Evolutionary conservation across 495 filamentous ascomycete genomes (phyloP).

Genomic region (Penicillium salamii): DNA sequence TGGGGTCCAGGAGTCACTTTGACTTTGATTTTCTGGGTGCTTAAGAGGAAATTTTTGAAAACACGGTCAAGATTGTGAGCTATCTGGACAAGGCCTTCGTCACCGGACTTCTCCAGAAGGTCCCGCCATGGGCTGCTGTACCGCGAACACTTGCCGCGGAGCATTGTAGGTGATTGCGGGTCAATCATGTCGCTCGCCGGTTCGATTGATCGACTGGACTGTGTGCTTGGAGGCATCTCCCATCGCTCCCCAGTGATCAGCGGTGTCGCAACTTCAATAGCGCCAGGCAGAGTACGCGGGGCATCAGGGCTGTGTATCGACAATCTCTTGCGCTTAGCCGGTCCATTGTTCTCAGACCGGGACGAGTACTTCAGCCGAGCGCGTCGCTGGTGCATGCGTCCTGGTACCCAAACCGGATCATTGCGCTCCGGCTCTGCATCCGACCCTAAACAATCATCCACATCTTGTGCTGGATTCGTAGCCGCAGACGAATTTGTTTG

Average conservation of each 20-base stretch:
- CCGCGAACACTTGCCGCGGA: constrained; percentile 20
- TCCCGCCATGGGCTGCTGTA: constrained; percentile 44
- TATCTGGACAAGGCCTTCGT: constrained; percentile 36
- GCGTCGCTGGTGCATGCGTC: constrained; percentile 30
- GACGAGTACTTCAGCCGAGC: constrained; percentile 39
- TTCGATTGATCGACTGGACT: constrained; percentile 7
- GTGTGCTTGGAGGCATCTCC: constrained; percentile 18
- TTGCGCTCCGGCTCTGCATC: constrained; percentile 40
- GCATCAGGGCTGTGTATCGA: constrained; percentile 39
- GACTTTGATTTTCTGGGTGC: constrained; percentile 21
- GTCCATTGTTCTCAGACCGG: constrained; percentile 24
- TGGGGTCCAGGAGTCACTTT: not conserved
- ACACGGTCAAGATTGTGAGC: constrained; percentile 36
- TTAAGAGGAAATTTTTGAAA: constrained; percentile 39
- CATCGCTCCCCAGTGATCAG: constrained; percentile 39
- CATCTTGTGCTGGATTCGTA: not conserved
- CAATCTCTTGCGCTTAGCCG: constrained; percentile 27
- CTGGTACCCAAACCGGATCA: constrained; percentile 47
- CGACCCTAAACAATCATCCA: constrained; percentile 22
- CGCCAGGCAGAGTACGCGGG: constrained; percentile 40
- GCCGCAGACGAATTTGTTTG: not conserved
- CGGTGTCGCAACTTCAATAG: constrained; percentile 46
- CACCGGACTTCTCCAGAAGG: constrained; percentile 32
- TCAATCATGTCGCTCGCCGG: not conserved
- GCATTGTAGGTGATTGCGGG: constrained; percentile 9